Evolutionary conservation across 1,139 yeast species (phyloP).

Genomic region (Scheffersomyces stambukii): DNA sequence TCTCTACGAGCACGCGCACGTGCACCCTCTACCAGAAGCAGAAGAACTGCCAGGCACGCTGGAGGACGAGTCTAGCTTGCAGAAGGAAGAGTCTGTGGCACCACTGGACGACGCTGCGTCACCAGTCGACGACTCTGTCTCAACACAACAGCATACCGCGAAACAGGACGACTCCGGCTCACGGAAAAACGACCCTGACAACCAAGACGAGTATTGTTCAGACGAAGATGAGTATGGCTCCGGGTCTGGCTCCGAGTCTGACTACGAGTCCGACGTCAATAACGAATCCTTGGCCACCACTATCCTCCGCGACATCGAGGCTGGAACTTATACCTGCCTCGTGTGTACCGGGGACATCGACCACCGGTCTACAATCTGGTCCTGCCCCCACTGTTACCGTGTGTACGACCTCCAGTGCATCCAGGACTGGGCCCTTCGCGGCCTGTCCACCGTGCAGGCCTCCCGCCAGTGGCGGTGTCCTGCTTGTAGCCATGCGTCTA

Average conservation of each 20-base stretch:
- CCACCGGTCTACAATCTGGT: slow-evolving; percentile 64
- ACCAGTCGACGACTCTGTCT: too few species aligned
- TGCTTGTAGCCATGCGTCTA: slow-evolving; percentile 61
- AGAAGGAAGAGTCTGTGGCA: too few species aligned
- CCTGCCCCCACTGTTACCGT: slow-evolving; percentile 67
- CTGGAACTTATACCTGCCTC: slow-evolving; percentile 70
- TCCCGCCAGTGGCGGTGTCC: slow-evolving; percentile 81
- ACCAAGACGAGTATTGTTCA: slow-evolving; percentile 6
- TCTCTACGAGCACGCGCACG: slow-evolving; percentile 3
- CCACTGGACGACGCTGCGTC: too few species aligned
- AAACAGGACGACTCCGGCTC: too few species aligned
- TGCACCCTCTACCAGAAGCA: too few species aligned
- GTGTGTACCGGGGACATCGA: slow-evolving; percentile 84
- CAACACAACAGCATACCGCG: too few species aligned
- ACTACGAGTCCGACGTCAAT: slow-evolving; percentile 9
- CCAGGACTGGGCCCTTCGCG: slow-evolving; percentile 74
- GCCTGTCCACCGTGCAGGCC: slow-evolving; percentile 55
- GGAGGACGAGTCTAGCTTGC: too few species aligned
- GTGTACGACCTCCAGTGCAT: slow-evolving; percentile 83
- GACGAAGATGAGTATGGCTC: slow-evolving; percentile 5
- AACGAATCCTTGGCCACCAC: slow-evolving; percentile 34
- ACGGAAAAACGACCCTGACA: slow-evolving; percentile 2
- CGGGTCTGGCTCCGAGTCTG: slow-evolving; percentile 4
- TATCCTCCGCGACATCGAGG: slow-evolving; percentile 51
- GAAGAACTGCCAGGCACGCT: too few species aligned